These are phyloP conservation scores for Penicillium daleae DNA, from an alignment of 495 filamentous ascomycete genomes.

Conservation along the genomic window DNA sequence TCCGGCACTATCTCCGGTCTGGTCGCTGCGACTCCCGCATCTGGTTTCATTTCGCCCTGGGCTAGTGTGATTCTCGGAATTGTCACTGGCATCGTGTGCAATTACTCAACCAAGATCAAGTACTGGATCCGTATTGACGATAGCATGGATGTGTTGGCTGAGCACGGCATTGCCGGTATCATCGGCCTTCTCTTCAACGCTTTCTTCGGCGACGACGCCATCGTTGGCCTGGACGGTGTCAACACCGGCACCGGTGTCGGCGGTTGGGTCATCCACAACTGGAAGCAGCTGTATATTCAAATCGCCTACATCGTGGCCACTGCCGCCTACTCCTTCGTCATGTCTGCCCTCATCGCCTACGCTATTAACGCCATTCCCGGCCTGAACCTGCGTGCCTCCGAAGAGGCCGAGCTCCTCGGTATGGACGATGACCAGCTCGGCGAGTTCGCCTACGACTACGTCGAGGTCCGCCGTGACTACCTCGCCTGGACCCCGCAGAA, in stretches of 20 bases:
- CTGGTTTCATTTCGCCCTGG: constrained; percentile 88
- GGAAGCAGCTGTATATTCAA: constrained; percentile 86
- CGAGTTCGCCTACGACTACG: constrained; percentile 99
- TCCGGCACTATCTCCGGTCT: constrained; percentile 90
- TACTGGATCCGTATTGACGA: constrained; percentile 95
- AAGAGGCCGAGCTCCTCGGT: constrained; percentile 95
- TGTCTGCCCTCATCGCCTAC: constrained; percentile 83
- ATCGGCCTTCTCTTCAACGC: constrained; percentile 92
- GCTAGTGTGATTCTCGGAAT: constrained; percentile 84
- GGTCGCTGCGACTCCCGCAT: constrained; percentile 89
- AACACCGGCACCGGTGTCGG: constrained; percentile 74
- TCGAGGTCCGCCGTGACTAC: constrained; percentile 96
- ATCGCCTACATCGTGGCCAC: constrained; percentile 83
- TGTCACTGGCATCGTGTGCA: constrained; percentile 82
- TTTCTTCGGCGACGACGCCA: constrained; percentile 83
- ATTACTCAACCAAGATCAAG: constrained; percentile 97
- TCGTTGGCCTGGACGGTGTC: constrained; percentile 92
- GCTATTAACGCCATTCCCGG: constrained; percentile 86
- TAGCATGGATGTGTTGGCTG: constrained; percentile 96
- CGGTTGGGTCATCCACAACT: constrained; percentile 90
- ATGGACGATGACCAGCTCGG: constrained; percentile 99
- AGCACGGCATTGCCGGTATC: constrained; percentile 95
- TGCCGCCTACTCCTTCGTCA: constrained; percentile 77
- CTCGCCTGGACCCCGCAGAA: constrained; percentile 94
- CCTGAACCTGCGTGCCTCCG: constrained; percentile 85